Base-by-base conservation (phyloP, 2,329 filamentous ascomycete species). In the Pseudocercospora cruenta region DNA sequence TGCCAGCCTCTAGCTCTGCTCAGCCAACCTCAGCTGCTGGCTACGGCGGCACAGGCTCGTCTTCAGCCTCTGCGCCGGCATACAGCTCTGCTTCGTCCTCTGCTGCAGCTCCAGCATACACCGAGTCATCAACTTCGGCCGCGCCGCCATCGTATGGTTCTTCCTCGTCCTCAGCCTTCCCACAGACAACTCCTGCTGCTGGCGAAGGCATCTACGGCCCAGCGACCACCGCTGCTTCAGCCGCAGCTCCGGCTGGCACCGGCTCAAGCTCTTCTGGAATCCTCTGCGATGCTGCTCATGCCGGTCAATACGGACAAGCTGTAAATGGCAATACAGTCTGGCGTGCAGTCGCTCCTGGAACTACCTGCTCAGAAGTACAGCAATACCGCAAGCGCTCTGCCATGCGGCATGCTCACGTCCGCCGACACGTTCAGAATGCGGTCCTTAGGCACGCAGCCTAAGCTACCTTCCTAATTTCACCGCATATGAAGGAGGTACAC, bases 311-410 rank as follows among this genome's bases (percentile, higher is more conserved):
- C 62, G 82, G 81, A 36, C 73, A 83, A 58, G 82, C 80, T 75
- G 78, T 81, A 71, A 73, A 78, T 62, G 81, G 81, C 65, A 69
- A 72, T 4, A 75, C 81, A 7, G 72, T 80, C 22, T 82, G 75
- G 74, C 78, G 80, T 70, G 65, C 71, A 10, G 80, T 83, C 10
- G 80, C 82, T 4, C 70, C 78, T 7, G 82, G 82, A n/a, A 84
- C 82, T 0, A 65, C 63, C 4, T 65, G 63, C 43, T 22, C 60
- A 26, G 59, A 76, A 74, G 1, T 84, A 81, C 73, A 66, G 66
- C 63, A 78, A 80, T 67, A 81, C 80, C 31, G 80, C 58, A 75
- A 69, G 62, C 64, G 67, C 8, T 47, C 43, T 1, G 49, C 22
- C 24, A 21, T 60, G 2, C 66, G 64, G 12, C 51, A 68, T 12